Evolutionary conservation across 2,329 filamentous ascomycete species (phyloP), one percentile per base, ranked within the genome.

Genomic region (Fonsecaea pugnacius): DNA sequence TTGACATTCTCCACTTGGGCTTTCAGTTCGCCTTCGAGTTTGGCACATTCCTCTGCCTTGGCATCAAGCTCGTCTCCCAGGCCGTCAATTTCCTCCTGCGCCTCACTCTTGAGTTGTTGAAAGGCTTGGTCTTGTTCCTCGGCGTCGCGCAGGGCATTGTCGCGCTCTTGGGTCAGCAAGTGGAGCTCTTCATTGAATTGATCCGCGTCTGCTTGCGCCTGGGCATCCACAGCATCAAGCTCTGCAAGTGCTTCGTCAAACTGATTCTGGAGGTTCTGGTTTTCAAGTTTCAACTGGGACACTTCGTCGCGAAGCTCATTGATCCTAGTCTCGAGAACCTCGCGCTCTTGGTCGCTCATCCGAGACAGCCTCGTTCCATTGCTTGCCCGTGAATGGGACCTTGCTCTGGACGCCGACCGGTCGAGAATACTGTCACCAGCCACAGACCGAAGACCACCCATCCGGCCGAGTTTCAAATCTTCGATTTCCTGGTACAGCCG

Each of bases 401-500:
- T 85, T 9, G 92, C 89, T 48, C 94, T 88, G 3, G 94, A 97
- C 12, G 93, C 92, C 0, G 94, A 97, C n/a, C 95, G 87, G 65
- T 98, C 95, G 35, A 98, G 85, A 50, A 98, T 90, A 74, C 92
- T 96, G 74, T 98, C 95, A 5, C 94, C 88, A 1, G 92, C 82
- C 60, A 85, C 77, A 2, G 85, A 88, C 62, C 83, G 79, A 73
- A 70, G 84, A 59, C 75, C 76, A 67, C 91, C 88, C 60, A 92
- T 88, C 69, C 92, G 89, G 1, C 90, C 87, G 72, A 98, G 87
- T 78, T 98, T 99, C 67, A 99, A 83, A 67, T 97, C 93, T 77
- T 99, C 95, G 67, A 98, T 98, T 75, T 99, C 94, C 74, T 96
- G 92, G 76, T 98, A 96, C 8, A 99, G 83, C 4, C 92, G 87